phyloP scores from a whole-genome alignment of 768 basidiomycete species.

The Tricholoma matsutake region DNA sequence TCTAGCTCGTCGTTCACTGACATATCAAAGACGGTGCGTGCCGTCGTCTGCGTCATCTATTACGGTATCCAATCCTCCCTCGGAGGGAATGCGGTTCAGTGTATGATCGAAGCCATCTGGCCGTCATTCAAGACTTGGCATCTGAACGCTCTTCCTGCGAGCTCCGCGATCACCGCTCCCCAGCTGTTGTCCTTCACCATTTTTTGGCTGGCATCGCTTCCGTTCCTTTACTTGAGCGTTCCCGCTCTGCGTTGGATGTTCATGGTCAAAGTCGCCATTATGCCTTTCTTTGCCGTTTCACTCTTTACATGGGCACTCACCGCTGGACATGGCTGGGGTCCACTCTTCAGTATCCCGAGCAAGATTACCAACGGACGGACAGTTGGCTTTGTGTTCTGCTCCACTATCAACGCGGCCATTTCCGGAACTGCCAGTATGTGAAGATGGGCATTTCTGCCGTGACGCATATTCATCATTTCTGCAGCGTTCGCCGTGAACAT shows the following conservation, averaged over 20 bases:
- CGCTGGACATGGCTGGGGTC: neutral
- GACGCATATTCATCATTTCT: neutral
- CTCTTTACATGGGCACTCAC: neutral
- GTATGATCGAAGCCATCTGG: neutral
- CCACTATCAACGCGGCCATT: neutral
- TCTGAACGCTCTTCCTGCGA: neutral
- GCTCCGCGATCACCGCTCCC: neutral
- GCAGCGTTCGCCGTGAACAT: neutral
- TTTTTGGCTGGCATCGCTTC: neutral
- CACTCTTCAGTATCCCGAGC: neutral
- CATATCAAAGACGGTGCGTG: neutral
- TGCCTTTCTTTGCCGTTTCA: neutral
- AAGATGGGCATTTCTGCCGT: neutral
- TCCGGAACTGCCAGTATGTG: neutral
- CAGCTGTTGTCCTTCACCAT: neutral
- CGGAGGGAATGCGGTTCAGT: neutral
- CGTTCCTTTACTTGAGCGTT: neutral
- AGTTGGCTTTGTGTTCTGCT: neutral
- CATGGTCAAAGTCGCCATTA: neutral
- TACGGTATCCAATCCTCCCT: neutral
- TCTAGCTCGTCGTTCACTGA: neutral
- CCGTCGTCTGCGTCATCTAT: neutral
- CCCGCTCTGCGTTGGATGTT: neutral
- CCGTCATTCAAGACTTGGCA: neutral
- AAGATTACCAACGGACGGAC: neutral